Conservation (phyloP, 2,329 filamentous ascomycete species). For the Clonostachys chloroleuca region DNA sequence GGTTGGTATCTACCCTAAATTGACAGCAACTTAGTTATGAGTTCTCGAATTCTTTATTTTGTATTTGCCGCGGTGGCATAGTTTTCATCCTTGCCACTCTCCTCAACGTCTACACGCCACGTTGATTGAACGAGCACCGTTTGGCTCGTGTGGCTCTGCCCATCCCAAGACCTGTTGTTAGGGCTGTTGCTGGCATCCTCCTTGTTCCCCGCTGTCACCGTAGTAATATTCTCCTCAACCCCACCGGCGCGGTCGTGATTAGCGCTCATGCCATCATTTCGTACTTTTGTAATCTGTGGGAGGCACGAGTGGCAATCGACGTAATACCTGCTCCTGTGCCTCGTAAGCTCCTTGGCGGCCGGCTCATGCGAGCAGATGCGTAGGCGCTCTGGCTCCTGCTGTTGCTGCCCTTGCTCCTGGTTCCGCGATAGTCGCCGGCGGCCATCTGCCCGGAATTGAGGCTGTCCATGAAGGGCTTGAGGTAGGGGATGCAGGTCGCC, state of each 20-base stretch:
- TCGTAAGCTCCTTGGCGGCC: not conserved
- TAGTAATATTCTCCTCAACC: no score
- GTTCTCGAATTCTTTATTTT: no score
- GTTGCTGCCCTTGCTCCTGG: slow-evolving; percentile 15
- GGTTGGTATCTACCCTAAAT: no score
- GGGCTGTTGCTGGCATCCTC: slow-evolving; percentile 1
- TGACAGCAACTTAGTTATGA: no score
- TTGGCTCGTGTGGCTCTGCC: slow-evolving; percentile 13
- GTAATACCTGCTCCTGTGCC: not conserved
- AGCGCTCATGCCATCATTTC: slow-evolving; percentile 6
- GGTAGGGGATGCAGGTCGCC: slow-evolving; percentile 17
- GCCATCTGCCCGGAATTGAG: slow-evolving; percentile 19
- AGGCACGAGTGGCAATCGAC: slow-evolving; percentile 5
- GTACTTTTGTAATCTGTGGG: slow-evolving; percentile 7
- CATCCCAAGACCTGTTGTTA: slow-evolving; percentile 9
- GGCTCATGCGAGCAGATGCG: slow-evolving; percentile 4
- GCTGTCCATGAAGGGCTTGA: slow-evolving; percentile 20
- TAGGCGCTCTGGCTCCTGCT: slow-evolving; percentile 6
- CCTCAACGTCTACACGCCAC: slow-evolving; percentile 17
- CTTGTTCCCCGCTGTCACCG: slow-evolving; percentile 6
- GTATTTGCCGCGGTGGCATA: no score
- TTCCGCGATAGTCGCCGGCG: slow-evolving; percentile 16
- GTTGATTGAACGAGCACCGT: slow-evolving; percentile 19
- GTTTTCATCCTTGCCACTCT: not conserved
- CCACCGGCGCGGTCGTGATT: no score